phyloP scores from a whole-genome alignment of 2,329 filamentous ascomycete species.

The Cordyceps tenuipes region DNA sequence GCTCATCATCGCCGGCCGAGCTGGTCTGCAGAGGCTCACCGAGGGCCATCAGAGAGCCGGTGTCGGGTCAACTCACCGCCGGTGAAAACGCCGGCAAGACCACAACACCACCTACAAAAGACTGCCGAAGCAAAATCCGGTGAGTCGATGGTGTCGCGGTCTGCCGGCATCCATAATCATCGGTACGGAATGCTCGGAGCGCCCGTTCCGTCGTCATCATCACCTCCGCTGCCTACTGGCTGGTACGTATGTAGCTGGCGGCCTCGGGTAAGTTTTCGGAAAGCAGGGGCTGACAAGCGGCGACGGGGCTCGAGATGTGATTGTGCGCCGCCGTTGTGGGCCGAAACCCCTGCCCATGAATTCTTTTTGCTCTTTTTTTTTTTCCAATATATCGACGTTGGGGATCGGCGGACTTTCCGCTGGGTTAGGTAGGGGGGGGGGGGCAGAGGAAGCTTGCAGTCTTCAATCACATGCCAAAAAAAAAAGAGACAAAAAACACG shows the following conservation, averaged over 20 bases:
- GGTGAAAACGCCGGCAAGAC: not conserved
- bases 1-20: too few species aligned
- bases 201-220: not conserved
- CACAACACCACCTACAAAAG: too few species aligned
- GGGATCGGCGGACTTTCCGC: not conserved
- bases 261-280: conserved; percentile 6
- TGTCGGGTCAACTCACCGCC: not conserved
- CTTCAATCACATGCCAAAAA: not conserved
- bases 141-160: too few species aligned
- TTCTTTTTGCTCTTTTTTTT: not conserved
- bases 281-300: not conserved
- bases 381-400: not conserved
- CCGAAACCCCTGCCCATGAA: too few species aligned
- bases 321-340: not conserved
- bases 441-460: not conserved
- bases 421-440: not conserved
- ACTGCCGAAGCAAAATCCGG: too few species aligned
- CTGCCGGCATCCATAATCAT: not conserved
- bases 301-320: not conserved
- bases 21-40: too few species aligned
- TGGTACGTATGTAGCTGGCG: not conserved
- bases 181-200: not conserved
- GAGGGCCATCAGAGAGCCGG: not conserved
- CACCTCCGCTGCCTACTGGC: not conserved
- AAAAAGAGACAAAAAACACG: not conserved